Evolutionary conservation across 2,329 filamentous ascomycete species (phyloP).

Genomic region (Thielaviopsis populi): DNA sequence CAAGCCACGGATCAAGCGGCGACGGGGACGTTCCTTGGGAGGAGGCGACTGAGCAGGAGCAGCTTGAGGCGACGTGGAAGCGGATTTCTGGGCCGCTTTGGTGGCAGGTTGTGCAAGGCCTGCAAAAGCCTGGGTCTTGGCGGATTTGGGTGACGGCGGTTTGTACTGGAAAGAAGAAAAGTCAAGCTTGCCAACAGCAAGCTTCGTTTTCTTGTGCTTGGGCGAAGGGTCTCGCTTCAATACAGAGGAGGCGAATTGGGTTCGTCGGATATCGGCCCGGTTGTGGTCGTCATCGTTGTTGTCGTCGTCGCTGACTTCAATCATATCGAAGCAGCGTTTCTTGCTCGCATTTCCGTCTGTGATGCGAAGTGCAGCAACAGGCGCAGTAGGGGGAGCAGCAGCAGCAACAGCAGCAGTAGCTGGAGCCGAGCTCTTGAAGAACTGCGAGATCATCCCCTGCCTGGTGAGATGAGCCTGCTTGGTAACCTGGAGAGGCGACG

Average conservation of each 20-base stretch:
- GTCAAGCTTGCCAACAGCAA: slow-evolving; percentile 9
- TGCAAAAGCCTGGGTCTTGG: slow-evolving; percentile 1
- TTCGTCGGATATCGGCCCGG: slow-evolving; percentile 48
- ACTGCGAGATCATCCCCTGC: slow-evolving; percentile 27
- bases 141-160: slow-evolving; percentile 13
- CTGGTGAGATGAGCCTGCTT: slow-evolving; percentile 17
- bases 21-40: slow-evolving; percentile 6
- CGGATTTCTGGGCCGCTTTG: not conserved
- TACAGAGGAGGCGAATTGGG: slow-evolving; percentile 29
- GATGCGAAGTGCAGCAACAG: not conserved
- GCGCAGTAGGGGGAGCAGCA: not conserved
- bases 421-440: slow-evolving; percentile 18
- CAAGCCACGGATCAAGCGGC: slow-evolving; percentile 18
- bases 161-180: slow-evolving; percentile 13
- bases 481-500: slow-evolving; percentile 46
- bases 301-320: slow-evolving; percentile 32
- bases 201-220: slow-evolving; percentile 7
- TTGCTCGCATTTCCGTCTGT: slow-evolving; percentile 4
- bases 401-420: slow-evolving; percentile 19
- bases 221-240: not conserved
- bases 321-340: slow-evolving; percentile 17
- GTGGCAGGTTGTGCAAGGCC: not conserved
- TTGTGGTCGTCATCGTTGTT: slow-evolving; percentile 39
- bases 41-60: not conserved
- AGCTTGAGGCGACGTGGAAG: not conserved